Conservation (phyloP, 257 asterid genomes). For the Avicennia marina region DNA sequence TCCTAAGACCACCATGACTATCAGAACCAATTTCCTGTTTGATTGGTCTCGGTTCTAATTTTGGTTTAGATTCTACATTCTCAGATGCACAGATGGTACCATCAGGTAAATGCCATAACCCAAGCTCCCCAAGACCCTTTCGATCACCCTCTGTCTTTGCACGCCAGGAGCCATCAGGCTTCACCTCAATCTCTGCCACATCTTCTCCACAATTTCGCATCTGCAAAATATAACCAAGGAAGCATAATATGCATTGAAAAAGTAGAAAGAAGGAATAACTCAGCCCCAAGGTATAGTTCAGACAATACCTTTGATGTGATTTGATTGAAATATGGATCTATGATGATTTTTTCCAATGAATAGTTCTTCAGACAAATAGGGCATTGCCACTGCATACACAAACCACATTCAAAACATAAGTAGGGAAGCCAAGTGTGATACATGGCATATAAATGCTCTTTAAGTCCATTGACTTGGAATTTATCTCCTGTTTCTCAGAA, state of each 20-base stretch:
- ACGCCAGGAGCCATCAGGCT: constrained; percentile 99
- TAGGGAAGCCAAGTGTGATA: no score
- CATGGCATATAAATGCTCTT: no score
- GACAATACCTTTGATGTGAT: constrained; percentile 66
- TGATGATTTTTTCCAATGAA: constrained; percentile 71
- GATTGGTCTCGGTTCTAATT: constrained; percentile 49
- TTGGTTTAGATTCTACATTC: constrained; percentile 63
- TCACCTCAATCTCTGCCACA: constrained; percentile 88
- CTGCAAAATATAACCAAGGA: constrained; percentile 30
- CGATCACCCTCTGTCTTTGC: constrained; percentile 70
- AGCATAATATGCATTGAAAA: constrained; percentile 10
- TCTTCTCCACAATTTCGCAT: constrained; percentile 75
- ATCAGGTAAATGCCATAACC: constrained; percentile 91
- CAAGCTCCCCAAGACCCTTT: constrained; percentile 74
- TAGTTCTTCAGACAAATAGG: constrained; percentile 95
- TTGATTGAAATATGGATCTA: constrained; percentile 85
- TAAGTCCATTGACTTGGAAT: no score
- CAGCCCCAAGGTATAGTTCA: neutral
- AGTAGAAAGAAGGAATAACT: constrained; percentile 9
- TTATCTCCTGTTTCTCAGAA: no score
- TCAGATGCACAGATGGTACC: constrained; percentile 48
- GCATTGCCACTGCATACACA: constrained; percentile 94
- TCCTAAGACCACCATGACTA: constrained; percentile 59
- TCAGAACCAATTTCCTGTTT: constrained; percentile 82
- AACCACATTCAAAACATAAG: constrained; percentile 15